Evolutionary conservation across 352 stramenopile genomes (phyloP).

Genomic region (Phytophthora quininea): DNA sequence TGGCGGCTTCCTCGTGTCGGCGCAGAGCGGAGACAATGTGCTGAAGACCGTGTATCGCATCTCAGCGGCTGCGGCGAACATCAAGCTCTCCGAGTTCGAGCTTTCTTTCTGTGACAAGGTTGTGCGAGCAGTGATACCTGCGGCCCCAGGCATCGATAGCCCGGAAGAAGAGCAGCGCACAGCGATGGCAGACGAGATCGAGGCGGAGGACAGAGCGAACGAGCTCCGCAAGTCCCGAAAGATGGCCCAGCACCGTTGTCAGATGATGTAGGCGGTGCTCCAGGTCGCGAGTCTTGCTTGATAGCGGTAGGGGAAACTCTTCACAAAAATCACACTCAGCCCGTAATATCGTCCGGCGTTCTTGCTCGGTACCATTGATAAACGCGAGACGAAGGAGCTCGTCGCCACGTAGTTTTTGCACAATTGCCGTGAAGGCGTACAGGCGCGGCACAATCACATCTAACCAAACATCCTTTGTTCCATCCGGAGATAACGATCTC

Average conservation of each 20-base stretch:
- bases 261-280: conserved; percentile 40
- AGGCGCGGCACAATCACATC: conserved; percentile 68
- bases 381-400: conserved; percentile 64
- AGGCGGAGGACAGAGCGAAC: conserved; percentile 71
- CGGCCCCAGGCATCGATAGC: conserved; percentile 2
- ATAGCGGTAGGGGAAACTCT: conserved; percentile 12
- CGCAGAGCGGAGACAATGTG: conserved; percentile 85
- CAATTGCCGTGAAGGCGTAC: conserved; percentile 51
- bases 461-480: conserved; percentile 52
- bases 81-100: conserved; percentile 81
- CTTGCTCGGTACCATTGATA: conserved; percentile 54
- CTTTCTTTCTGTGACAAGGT: conserved; percentile 83
- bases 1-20: conserved; percentile 83
- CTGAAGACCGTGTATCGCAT: conserved; percentile 82
- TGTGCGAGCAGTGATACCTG: conserved; percentile 57
- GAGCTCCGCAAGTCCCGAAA: conserved; percentile 48
- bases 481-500: conserved; percentile 20
- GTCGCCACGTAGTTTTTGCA: conserved; percentile 56
- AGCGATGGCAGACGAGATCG: conserved; percentile 76
- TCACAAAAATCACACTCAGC: conserved; percentile 69
- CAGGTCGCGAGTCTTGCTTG: background rate
- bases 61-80: conserved; percentile 64
- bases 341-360: conserved; percentile 54
- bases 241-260: conserved; percentile 23
- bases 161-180: conserved; percentile 46